Evolutionary conservation across 306 rosid genomes (phyloP), one percentile per base, ranked within the genome.

Genomic region (Pyrus betulifolia): DNA sequence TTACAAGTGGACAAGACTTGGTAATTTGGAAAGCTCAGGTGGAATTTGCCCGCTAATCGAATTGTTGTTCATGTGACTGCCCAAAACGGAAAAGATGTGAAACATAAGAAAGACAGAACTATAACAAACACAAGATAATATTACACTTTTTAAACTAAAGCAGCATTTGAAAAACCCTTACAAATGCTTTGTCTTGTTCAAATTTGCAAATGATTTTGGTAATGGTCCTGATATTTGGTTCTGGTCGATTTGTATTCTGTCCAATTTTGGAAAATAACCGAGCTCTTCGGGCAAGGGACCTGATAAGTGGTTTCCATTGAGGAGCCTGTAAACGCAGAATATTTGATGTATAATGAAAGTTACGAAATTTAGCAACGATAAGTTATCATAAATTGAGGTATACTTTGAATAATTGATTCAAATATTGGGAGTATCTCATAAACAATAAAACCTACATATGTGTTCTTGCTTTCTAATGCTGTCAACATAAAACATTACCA

Each of bases 61-160:
- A 79, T 96, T 96, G 89, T 96, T 92, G 87, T 96, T 96, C 98
- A 96, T 92, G 88, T 96, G 97, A 87, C 99, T 96, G 93, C 59
- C 79, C 89, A 83, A 80, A 75, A 18, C 42, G 42, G 57, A 8
- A 82, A n/a, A 67, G 60, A 52, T 25, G 46, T 46, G 28, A 78
- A 51, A 21, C 70, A 45, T 67, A 46, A 45, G 31, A 21, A 74
- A 61, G 78, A 44, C 31, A 19, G 22, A 44, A 61, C 31, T 28
- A 45, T 5, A 74, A 6, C 17, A 0, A 28, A 61, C 31, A 27
- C 21, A 74, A 44, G 3, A 23, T 62, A 18, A 40, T 6, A 44
- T 19, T 11, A 45, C 22, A 52, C 40, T 11, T 3, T 27, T 3
- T 2, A 18, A 28, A 27, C 60, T 44, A 27, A 13, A 62, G 31